Base-by-base conservation (phyloP, 2,329 filamentous ascomycete species). In the Dothistroma pini region DNA sequence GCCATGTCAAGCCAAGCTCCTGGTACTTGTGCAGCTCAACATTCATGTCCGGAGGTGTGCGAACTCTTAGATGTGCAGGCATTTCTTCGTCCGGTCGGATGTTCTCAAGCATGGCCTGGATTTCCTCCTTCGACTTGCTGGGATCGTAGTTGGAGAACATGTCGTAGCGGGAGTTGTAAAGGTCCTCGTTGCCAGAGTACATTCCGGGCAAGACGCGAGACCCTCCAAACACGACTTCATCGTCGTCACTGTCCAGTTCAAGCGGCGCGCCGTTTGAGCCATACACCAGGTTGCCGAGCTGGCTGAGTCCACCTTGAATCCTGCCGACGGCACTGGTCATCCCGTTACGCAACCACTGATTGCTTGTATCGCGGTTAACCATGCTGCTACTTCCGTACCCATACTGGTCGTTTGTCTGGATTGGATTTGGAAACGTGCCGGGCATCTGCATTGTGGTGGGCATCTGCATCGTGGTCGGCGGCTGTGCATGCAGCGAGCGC, bases 21-120 rank as follows among this genome's bases (percentile, higher is more conserved):
- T 97, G 93, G 69, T 96, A 92, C 51, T 88, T 85, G 77, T 95
- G 91, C 9, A 97, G 79, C 0, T 82, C 78, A 60, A 85, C 86
- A 61, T 80, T 85, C 70, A 96, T 83, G 0, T 82, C 87, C 48
- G 83, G 81, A 0, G 91, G 91, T 0, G 89, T 91, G 25, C 84
- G 84, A 60, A 89, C 85, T 16, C 88, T 83, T 56, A 86, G 81
- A 58, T 87, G 81, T 21, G 71, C 71, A 1, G 75, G 75, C 48
- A 78, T 72, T 9, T 78, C 75, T 69, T 86, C 82, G 68, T 93
- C 90, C 0, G 89, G 87, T 22, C 86, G 82, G 64, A 93, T 92
- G 63, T 90, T 91, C 50, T 86, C 81, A 11, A 93, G 77, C 4
- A 93, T 76, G 29, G 86, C 81, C 64, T 89, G 84, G 59, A 93